These are phyloP conservation scores for Ascochyta viciae-villosae DNA, from an alignment of 2,329 filamentous ascomycete species.

Conservation along the genomic window DNA sequence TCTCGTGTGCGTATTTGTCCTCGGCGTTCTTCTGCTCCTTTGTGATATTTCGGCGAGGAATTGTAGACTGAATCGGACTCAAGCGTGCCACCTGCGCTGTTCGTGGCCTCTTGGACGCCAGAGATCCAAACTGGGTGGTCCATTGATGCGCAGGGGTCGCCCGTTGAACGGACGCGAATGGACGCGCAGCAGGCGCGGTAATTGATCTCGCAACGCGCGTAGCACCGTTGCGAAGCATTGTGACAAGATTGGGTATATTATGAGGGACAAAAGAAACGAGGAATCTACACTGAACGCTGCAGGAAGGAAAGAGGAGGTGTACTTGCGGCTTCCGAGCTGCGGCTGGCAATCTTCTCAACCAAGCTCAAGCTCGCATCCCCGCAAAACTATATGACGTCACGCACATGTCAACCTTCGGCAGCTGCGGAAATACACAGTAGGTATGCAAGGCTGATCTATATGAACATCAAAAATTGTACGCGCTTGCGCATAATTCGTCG, in stretches of 20 bases:
- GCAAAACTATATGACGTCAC: conserved; percentile 14
- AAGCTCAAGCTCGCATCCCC: conserved; percentile 17
- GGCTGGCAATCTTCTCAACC: conserved; percentile 11
- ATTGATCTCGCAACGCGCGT: conserved; percentile 51
- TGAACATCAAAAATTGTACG: neutral
- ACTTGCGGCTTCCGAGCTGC: neutral
- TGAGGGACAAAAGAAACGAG: neutral
- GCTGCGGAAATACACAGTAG: neutral
- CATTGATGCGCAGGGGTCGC: conserved; percentile 41
- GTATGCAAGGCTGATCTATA: neutral
- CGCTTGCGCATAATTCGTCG: neutral
- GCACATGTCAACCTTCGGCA: conserved; percentile 15
- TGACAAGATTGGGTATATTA: conserved; percentile 8
- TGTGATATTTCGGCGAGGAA: conserved; percentile 52
- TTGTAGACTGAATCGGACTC: conserved; percentile 44
- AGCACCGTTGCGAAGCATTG: conserved; percentile 55
- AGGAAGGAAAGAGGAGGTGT: conserved; percentile 8
- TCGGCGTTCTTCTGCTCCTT: conserved; percentile 64
- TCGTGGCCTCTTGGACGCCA: conserved; percentile 46
- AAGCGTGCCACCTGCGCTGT: conserved; percentile 33
- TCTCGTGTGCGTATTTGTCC: conserved; percentile 60
- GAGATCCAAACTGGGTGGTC: conserved; percentile 53
- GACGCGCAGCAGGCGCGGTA: conserved; percentile 37
- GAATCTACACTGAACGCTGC: neutral
- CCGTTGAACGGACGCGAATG: conserved; percentile 34